phyloP scores from a whole-genome alignment of 169 alveolate species.

The Theileria luwenshuni region DNA sequence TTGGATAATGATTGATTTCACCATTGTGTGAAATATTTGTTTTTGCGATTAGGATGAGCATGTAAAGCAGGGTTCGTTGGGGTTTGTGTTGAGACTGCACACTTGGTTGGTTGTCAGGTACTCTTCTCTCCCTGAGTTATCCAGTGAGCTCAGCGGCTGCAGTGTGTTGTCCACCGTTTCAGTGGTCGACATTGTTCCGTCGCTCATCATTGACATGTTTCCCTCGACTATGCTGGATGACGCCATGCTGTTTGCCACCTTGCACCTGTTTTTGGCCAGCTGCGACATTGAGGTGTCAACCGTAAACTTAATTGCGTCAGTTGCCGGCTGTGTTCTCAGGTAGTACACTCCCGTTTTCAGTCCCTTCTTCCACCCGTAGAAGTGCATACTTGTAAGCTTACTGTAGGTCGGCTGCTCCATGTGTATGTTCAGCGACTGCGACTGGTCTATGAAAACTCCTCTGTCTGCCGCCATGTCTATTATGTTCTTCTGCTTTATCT shows the following conservation, averaged over 20 bases:
- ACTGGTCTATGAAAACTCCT: constrained; percentile 91
- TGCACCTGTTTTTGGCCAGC: constrained; percentile 61
- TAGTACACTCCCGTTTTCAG: constrained; percentile 97
- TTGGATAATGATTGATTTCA: too few species aligned
- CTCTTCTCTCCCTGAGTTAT: constrained; percentile 22
- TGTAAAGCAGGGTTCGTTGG: constrained; percentile 76
- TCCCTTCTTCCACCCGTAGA: constrained; percentile 97
- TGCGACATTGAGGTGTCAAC: constrained; percentile 86
- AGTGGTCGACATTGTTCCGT: constrained; percentile 56
- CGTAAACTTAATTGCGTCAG: constrained; percentile 97
- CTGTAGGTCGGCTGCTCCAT: constrained; percentile 94
- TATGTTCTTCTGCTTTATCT: constrained; percentile 93
- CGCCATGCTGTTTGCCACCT: constrained; percentile 17
- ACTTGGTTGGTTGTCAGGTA: constrained; percentile 28
- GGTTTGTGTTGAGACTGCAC: constrained; percentile 58
- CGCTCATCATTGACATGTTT: constrained; percentile 43
- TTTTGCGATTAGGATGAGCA: constrained; percentile 74
- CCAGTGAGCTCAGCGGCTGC: constrained; percentile 23
- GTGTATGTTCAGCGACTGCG: constrained; percentile 94
- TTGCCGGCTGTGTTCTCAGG: constrained; percentile 96
- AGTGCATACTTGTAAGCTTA: constrained; percentile 96
- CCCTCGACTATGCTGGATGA: constrained; percentile 19
- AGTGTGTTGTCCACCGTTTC: constrained; percentile 49
- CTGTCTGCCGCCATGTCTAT: constrained; percentile 97
- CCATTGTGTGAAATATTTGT: too few species aligned